A percentile compares a stretch with the other conserved stretches of the same genome.
phyloP scores from a whole-genome alignment of 1,284 basidiomycete species.

The Volvariella surrecta region DNA sequence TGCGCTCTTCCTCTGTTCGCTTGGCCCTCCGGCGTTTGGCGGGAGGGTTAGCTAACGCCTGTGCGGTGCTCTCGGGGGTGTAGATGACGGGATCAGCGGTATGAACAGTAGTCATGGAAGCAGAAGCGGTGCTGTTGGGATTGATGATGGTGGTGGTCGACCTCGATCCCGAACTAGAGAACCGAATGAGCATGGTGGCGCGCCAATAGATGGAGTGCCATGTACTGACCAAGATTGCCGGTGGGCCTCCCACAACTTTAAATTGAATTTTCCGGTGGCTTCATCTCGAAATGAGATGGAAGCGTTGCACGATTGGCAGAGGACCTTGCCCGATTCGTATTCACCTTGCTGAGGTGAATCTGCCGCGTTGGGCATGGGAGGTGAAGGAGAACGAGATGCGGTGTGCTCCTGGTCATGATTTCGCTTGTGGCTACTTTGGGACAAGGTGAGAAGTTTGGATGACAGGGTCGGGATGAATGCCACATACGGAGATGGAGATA shows the following conservation, averaged over 20 bases:
- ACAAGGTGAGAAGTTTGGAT: no score
- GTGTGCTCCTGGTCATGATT: no score
- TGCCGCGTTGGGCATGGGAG: no score
- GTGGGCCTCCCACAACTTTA: constrained; percentile 64
- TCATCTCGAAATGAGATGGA: constrained; percentile 59
- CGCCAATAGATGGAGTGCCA: background rate
- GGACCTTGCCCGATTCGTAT: constrained; percentile 50
- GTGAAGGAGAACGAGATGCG: no score
- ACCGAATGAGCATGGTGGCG: background rate
- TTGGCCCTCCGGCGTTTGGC: constrained; percentile 63
- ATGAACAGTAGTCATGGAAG: background rate
- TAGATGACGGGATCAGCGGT: constrained; percentile 27
- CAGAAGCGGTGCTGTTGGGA: background rate
- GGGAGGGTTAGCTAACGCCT: constrained; percentile 33
- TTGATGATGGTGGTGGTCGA: no score
- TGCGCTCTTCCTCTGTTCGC: constrained; percentile 70
- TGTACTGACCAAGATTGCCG: constrained; percentile 43
- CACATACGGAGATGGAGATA: no score
- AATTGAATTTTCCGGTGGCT: constrained; percentile 47
- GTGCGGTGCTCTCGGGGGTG: constrained; percentile 30
- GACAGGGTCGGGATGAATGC: no score
- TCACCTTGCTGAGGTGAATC: constrained; percentile 20
- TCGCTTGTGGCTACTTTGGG: no score
- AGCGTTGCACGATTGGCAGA: constrained; percentile 52
- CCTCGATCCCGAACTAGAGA: background rate